A percentile compares a stretch with the other conserved stretches of the same genome.
Conservation (phyloP, 2,329 filamentous ascomycete genomes). For the Daldinia eschscholtzii region DNA sequence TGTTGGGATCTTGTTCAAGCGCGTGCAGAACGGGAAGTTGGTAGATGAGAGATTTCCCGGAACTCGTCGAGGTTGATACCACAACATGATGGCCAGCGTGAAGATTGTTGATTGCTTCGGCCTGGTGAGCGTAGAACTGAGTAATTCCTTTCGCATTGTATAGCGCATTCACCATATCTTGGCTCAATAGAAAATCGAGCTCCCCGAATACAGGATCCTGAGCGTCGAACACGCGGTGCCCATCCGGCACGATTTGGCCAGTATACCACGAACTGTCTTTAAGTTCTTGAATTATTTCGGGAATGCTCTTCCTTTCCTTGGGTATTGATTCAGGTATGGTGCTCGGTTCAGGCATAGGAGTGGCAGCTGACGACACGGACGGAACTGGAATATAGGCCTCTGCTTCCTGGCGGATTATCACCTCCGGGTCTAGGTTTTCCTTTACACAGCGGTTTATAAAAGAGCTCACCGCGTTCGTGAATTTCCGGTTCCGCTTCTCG, state of each 20-base stretch:
- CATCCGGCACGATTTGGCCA: constrained; percentile 91
- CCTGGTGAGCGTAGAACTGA: constrained; percentile 89
- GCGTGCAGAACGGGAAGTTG: constrained; percentile 92
- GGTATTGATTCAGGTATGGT: constrained; percentile 80
- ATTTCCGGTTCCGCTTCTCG: constrained; percentile 88
- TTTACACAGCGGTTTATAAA: constrained; percentile 82
- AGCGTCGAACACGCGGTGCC: constrained; percentile 89
- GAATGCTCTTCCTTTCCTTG: constrained; percentile 80
- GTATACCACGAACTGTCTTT: constrained; percentile 88
- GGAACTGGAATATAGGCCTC: constrained; percentile 73
- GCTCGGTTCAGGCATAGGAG: constrained; percentile 53
- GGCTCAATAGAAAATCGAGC: constrained; percentile 86
- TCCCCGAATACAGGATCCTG: constrained; percentile 86
- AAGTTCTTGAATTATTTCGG: constrained; percentile 87
- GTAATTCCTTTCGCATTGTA: constrained; percentile 93
- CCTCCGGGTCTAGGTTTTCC: constrained; percentile 74
- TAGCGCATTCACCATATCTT: constrained; percentile 92
- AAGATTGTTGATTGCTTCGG: constrained; percentile 91
- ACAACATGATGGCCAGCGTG: constrained; percentile 88
- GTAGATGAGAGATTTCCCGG: constrained; percentile 98
- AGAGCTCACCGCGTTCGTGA: constrained; percentile 78
- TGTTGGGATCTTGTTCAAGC: constrained; percentile 80
- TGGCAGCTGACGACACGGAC: constrained; percentile 57
- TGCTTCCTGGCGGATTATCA: constrained; percentile 70
- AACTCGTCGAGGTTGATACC: constrained; percentile 93